Base-by-base conservation (phyloP, 495 filamentous ascomycete species). In the Aspergillus mulundensis region DNA sequence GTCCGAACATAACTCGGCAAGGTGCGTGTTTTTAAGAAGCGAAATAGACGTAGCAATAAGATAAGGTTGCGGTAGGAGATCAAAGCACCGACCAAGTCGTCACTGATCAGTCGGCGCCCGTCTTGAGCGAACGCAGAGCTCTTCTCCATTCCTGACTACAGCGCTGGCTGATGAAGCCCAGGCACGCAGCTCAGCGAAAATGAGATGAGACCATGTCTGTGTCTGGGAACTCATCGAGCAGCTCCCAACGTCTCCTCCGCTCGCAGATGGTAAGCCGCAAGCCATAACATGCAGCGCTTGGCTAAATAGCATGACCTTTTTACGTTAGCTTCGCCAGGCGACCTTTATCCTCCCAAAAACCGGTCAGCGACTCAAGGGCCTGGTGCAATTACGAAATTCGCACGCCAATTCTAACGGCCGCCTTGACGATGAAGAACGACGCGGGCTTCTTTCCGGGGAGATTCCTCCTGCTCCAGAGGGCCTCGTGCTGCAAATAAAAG, bases 311-410 rank as follows among this genome's bases (percentile, higher is more conserved):
- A 19, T 15, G 38, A 16, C 5, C 24, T n/a, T 34, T 5, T 5
- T n/a, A n/a, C n/a, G 16, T 11, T 24, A 82, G 79, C 68, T 81
- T 24, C 79, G 79, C 41, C 70, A 82, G 50, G 79, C 79, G 30
- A 80, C 79, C 16, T 75, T 82, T 46, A 74, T 84, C 50, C 68
- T 84, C 24, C 81, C 56, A 21, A 70, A 49, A 59, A 81, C 79
- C 24, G 81, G 81, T 12, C 75, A 81, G 61, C 78, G 81, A 32
- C 58, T 83, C 21, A 80, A 72, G 66, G 70, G 78, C 52, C 68
- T 75, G 40, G 66, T 83, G 7, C 81, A 71, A 40, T 67, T 84
- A 49, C 70, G 71, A 48, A 66, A 63, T 52, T 60, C 70, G 23
- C 55, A 63, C 41, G 36, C 53, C 39, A 32, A 57, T 28, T 59